Percentiles rank a stretch among this genome's conserved stretches.
These are phyloP conservation scores for Tylopilus felleus DNA, from an alignment of 768 basidiomycete genomes.

Conservation along the genomic window DNA sequence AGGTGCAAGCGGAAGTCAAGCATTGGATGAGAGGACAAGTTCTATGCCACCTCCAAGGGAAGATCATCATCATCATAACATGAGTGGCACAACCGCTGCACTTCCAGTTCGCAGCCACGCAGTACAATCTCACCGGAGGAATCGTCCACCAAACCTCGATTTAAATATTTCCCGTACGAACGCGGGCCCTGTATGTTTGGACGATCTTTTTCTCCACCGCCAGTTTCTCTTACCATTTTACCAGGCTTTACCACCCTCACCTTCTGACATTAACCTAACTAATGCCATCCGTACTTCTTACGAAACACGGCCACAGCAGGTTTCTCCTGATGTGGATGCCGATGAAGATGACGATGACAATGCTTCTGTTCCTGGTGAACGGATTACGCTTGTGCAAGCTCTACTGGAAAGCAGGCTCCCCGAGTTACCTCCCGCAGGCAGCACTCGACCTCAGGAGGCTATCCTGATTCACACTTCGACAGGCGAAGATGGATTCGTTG, in stretches of 20 bases:
- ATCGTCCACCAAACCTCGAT: slow-evolving; percentile 68
- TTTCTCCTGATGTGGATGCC: slow-evolving; percentile 38
- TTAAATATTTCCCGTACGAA: slow-evolving; percentile 42
- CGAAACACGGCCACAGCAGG: slow-evolving; percentile 33
- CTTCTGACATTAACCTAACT: slow-evolving; percentile 28
- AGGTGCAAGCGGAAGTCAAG: slow-evolving; percentile 76
- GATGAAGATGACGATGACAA: slow-evolving; percentile 59
- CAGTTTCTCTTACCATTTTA: slow-evolving; percentile 59
- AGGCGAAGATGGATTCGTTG: slow-evolving; percentile 41
- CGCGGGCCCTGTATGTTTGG: slow-evolving; percentile 32
- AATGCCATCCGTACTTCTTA: slow-evolving; percentile 18
- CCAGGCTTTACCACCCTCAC: slow-evolving; percentile 55
- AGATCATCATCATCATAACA: slow-evolving; percentile 20
- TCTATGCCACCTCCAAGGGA: slow-evolving; percentile 33
- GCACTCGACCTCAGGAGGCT: slow-evolving; percentile 62
- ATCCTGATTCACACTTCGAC: slow-evolving; percentile 54
- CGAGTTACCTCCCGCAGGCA: slow-evolving; percentile 67
- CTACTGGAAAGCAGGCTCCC: slow-evolving; percentile 78
- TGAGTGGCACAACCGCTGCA: slow-evolving; percentile 14
- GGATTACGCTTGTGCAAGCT: slow-evolving; percentile 69
- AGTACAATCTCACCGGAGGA: slow-evolving; percentile 39
- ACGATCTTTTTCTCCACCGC: slow-evolving; percentile 59
- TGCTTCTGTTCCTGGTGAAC: slow-evolving; percentile 43
- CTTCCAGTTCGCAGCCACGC: slow-evolving; percentile 32
- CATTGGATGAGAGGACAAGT: slow-evolving; percentile 81